phyloP scores from a whole-genome alignment of 768 basidiomycete species.

The Pleurotus giganteus region DNA sequence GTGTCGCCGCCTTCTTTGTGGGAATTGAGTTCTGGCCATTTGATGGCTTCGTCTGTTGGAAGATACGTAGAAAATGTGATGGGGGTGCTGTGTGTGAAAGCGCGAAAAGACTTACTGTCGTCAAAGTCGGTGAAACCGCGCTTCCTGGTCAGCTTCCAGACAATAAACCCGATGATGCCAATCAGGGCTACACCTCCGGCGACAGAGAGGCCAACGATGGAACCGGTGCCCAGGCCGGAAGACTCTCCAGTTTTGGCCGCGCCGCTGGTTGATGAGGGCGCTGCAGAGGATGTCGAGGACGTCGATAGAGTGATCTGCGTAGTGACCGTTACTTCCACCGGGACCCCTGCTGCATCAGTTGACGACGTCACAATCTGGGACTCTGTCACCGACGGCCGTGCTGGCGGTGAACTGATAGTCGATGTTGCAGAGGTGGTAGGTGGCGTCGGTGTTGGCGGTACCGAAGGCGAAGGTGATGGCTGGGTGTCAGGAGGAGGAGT shows the following conservation, averaged over 20 bases:
- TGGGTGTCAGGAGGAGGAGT: too few relatives aligned
- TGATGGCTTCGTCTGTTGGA: conserved; percentile 72
- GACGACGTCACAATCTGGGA: conserved; percentile 13
- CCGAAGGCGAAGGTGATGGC: conserved; percentile 11
- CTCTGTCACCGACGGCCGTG: conserved; percentile 13
- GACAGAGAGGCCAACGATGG: conserved; percentile 79
- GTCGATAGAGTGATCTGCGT: conserved; percentile 15
- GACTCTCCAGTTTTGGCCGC: conserved; percentile 18
- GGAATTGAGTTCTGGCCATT: conserved; percentile 85
- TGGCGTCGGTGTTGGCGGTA: conserved; percentile 15
- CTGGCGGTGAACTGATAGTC: conserved; percentile 10
- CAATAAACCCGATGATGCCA: conserved; percentile 69
- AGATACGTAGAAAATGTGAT: background rate
- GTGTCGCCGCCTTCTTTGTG: conserved; percentile 49
- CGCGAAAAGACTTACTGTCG: conserved; percentile 58
- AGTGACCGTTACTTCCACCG: conserved; percentile 24
- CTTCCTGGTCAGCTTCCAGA: conserved; percentile 87
- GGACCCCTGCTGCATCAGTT: conserved; percentile 17
- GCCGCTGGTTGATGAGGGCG: conserved; percentile 23
- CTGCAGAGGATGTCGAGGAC: conserved; percentile 21
- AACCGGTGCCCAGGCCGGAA: conserved; percentile 58
- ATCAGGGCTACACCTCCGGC: conserved; percentile 76
- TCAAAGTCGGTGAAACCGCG: conserved; percentile 66
- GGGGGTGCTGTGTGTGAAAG: conserved; percentile 1
- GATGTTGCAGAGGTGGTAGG: conserved; percentile 16